Base-by-base conservation (phyloP, 345 rosid species). In the Mangifera indica region DNA sequence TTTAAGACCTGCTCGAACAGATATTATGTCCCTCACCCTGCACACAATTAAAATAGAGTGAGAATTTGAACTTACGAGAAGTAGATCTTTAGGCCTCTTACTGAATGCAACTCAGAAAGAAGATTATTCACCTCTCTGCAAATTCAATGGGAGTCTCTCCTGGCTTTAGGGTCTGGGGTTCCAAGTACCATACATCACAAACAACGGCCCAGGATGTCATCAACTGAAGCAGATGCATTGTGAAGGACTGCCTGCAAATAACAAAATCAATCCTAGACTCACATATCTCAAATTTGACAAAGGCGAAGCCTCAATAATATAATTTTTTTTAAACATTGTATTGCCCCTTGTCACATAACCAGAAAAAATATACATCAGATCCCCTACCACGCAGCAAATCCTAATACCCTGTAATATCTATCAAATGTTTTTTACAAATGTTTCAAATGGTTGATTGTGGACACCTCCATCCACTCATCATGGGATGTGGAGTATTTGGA, bases 121-220 rank as follows among this genome's bases (percentile, higher is more conserved):
- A 49, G 46, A 66, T 58, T 20, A 51, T 46, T 73, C 75, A 91
- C 99, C 98, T 91, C 88, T 96, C 99, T 34, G 99, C 99, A 89
- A 96, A 96, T 68, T 91, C 98, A 56, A 96, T 93, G 52, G 91
- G 72, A 22, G 98, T 91, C 82, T 96, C 99, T 57, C 96, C 96
- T 13, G 92, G 89, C 82, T 72, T 89, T 73, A 91, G 77, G 53
- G 77, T 91, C 73, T 96, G 98, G 24, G 99, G 97, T 81, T 93
- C 99, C 81, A 96, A 83, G 79, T 91, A 96, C 98, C 99, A 96
- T 40, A 96, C 97, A 52, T 96, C 99, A 85, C 99, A 95, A 77
- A 96, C 99, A 74, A 96, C 99, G 67, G 99, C 98, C 99, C 99
- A 96, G 14, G 98, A 88, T 73, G 98, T 91, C 99, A 95, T 93